A percentile compares a stretch with the other conserved stretches of the same genome.
These are phyloP conservation scores for Aspergillus puulaauensis DNA, from an alignment of 2,329 filamentous ascomycete genomes.

Conservation along the genomic window DNA sequence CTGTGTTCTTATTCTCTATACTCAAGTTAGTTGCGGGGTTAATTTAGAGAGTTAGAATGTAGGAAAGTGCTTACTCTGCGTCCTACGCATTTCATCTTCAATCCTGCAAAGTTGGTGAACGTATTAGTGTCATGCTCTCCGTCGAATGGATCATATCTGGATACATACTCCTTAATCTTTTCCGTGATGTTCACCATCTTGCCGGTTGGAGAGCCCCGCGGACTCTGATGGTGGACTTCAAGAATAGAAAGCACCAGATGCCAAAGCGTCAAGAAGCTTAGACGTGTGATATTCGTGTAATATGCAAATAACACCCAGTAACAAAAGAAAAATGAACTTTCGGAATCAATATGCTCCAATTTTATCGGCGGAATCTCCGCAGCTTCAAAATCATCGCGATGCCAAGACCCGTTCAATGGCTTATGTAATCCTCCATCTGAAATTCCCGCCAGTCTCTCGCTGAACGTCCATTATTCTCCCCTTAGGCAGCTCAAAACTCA, in stretches of 20 bases:
- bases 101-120: slow-evolving; percentile 62
- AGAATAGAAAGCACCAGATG: neutral
- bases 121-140: neutral
- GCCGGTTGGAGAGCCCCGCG: slow-evolving; percentile 29
- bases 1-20: slow-evolving; percentile 96
- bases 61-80: slow-evolving; percentile 72
- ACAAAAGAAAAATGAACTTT: neutral
- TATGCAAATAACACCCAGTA: neutral
- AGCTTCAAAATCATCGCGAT: slow-evolving; percentile 21
- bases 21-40: slow-evolving; percentile 34
- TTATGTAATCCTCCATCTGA: slow-evolving; percentile 18
- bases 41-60: slow-evolving; percentile 8
- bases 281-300: neutral
- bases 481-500: neutral
- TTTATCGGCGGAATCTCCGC: slow-evolving; percentile 6
- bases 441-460: slow-evolving; percentile 9
- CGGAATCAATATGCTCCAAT: neutral
- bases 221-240: slow-evolving; percentile 15
- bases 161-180: slow-evolving; percentile 92
- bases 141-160: neutral
- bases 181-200: slow-evolving; percentile 99
- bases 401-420: slow-evolving; percentile 13
- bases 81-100: slow-evolving; percentile 98
- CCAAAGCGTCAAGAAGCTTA: neutral
- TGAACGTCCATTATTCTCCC: slow-evolving; percentile 2